Evolutionary conservation across 495 filamentous ascomycete species (phyloP), one percentile per base, ranked within the genome.

Genomic region (Penicillium paxilli): DNA sequence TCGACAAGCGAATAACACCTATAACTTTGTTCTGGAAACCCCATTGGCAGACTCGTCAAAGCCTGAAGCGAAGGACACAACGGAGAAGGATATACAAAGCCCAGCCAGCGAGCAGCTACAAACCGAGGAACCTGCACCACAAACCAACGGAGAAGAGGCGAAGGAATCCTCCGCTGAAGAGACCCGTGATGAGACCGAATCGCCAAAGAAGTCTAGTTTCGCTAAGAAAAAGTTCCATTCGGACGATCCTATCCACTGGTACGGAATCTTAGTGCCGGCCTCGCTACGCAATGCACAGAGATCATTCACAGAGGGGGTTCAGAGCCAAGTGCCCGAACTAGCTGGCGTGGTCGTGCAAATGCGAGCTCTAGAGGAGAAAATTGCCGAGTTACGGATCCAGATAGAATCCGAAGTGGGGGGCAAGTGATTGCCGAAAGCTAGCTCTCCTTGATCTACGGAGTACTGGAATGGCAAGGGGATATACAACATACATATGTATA

Each of bases 191-290:
- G 35, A 38, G n/a, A 38, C 35, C 17, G 4, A 38, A 38, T 14
- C 40, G 9, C 23, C 37, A 22, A 20, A 45, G 28, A 52, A 52
- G 28, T 44, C 64, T 5, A 58, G 65, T 24, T 7, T 28, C n/a
- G 10, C 17, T 19, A 57, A 52, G 19, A 65, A 64, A 40, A 68
- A 63, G 32, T 60, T 65, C 24, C 66, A 63, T 22, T 71, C 73
- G 19, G 61, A 62, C 32, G 80, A 90, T 61, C 87, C 88, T 5
- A 74, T 90, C 38, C 68, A 77, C 28, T 89, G 86, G 86, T 90
- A 87, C 64, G 87, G 87, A 5, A 78, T 90, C 30, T 69, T 90
- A 1, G 78, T 84, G 8, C 83, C 88, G 0, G 69, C 68, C 22
- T 68, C 83, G 6, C 75, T 91, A 33, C 81, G 84, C 45, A 71